A percentile compares a stretch with the other conserved stretches of the same genome.
Evolutionary conservation across 495 filamentous ascomycete genomes (phyloP).

Genomic region (Penicillium paxilli): DNA sequence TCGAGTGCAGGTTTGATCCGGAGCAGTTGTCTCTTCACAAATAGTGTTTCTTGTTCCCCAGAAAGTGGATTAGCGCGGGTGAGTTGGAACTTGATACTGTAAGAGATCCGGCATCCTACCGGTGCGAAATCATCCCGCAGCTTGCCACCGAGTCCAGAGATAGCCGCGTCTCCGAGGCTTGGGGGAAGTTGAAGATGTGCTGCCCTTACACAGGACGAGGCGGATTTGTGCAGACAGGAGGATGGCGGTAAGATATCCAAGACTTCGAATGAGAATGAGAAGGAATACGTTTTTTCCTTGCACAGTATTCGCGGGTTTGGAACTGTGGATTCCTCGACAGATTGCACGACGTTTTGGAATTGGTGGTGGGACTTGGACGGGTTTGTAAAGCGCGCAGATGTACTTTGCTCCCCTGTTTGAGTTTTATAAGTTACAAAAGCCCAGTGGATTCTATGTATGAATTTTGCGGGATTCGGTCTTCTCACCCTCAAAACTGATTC

Average conservation of each 20-base stretch:
- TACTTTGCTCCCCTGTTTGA: too few relatives aligned
- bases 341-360: neutral
- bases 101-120: conserved; percentile 63
- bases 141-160: conserved; percentile 29
- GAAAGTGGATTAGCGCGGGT: conserved; percentile 53
- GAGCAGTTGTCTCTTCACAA: conserved; percentile 45
- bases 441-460: too few relatives aligned
- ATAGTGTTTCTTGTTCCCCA: conserved; percentile 21
- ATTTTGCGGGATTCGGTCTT: too few relatives aligned
- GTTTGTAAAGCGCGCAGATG: too few relatives aligned
- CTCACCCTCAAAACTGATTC: too few relatives aligned
- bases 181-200: conserved; percentile 71
- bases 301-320: conserved; percentile 59
- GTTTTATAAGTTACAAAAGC: too few relatives aligned
- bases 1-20: conserved; percentile 40
- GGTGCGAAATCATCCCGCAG: conserved; percentile 66
- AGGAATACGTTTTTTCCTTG: conserved; percentile 54
- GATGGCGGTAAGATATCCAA: conserved; percentile 62
- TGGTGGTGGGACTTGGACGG: neutral
- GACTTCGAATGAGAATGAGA: conserved; percentile 74
- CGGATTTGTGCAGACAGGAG: conserved; percentile 35
- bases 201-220: conserved; percentile 47
- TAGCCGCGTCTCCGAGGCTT: conserved; percentile 56
- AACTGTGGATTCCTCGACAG: conserved; percentile 44
- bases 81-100: conserved; percentile 57